Percentiles rank a stretch among this genome's conserved stretches.
These are phyloP conservation scores for Saccharomycopsis synnaedendra DNA, from an alignment of 805 yeast species.

Conservation along the genomic window DNA sequence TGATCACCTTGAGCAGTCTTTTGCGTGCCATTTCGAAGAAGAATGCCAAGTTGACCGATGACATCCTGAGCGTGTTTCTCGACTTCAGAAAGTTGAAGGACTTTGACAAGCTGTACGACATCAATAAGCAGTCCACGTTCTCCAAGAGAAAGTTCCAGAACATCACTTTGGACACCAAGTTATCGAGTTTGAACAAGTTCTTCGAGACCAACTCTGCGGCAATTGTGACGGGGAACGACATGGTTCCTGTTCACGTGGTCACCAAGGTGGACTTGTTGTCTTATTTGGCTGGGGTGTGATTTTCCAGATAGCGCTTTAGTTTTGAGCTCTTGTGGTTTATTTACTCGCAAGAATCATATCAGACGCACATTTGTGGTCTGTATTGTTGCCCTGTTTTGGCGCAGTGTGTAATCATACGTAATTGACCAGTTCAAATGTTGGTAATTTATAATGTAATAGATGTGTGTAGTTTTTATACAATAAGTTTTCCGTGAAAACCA, in stretches of 20 bases:
- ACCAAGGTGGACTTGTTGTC: constrained; percentile 78
- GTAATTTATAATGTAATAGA: no score
- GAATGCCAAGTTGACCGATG: constrained; percentile 41
- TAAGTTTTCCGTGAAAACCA: no score
- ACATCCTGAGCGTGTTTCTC: constrained; percentile 48
- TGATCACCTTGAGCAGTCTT: constrained; percentile 65
- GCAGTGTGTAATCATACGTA: no score
- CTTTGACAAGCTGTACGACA: constrained; percentile 48
- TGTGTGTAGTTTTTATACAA: no score
- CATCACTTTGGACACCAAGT: constrained; percentile 54
- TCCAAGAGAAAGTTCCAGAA: constrained; percentile 43
- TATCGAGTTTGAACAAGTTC: constrained; percentile 60
- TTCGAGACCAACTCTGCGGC: constrained; percentile 82
- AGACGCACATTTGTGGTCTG: no score
- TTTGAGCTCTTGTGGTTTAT: neutral
- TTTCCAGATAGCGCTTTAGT: neutral
- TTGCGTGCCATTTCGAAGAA: constrained; percentile 57
- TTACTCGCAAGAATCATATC: no score
- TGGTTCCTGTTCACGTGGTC: constrained; percentile 71
- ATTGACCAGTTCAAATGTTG: no score
- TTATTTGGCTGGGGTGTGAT: constrained; percentile 19
- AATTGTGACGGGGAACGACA: constrained; percentile 59
- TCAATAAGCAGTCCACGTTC: constrained; percentile 44
- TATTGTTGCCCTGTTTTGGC: no score
- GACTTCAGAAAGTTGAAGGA: constrained; percentile 68